Evolutionary conservation across 345 rosid genomes (phyloP).

Genomic region (Citrus sp.): DNA sequence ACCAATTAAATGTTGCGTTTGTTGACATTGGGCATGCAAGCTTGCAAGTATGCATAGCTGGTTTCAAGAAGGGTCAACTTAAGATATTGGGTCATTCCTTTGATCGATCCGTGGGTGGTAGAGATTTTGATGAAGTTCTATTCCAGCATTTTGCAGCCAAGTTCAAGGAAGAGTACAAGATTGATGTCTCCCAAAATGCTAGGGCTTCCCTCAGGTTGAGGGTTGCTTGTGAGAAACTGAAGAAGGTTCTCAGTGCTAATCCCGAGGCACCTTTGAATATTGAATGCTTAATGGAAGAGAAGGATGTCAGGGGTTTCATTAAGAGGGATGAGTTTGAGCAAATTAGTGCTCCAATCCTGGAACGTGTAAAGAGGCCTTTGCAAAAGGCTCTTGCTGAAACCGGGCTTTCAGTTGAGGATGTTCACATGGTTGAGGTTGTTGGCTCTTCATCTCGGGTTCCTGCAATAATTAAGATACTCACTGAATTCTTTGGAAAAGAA

Average conservation of each 20-base stretch:
- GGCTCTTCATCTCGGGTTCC: conserved; percentile 94
- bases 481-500: conserved; percentile 97
- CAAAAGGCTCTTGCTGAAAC: conserved; percentile 91
- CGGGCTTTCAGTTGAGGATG: conserved; percentile 61
- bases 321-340: conserved; percentile 92
- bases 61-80: conserved; percentile 81
- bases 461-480: conserved; percentile 67
- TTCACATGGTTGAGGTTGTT: conserved; percentile 88
- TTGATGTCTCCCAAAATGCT: conserved; percentile 84
- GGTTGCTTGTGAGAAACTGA: conserved; percentile 85
- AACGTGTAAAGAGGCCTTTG: conserved; percentile 81
- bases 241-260: conserved; percentile 94
- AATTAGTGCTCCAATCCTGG: conserved; percentile 73
- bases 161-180: conserved; percentile 85
- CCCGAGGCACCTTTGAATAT: conserved; percentile 84
- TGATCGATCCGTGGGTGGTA: conserved; percentile 83
- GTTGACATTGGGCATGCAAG: conserved; percentile 91
- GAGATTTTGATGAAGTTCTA: conserved; percentile 90
- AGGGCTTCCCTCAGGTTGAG: conserved; percentile 85
- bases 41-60: conserved; percentile 98
- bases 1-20: conserved; percentile 79
- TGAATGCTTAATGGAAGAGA: conserved; percentile 97
- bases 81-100: conserved; percentile 74
- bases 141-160: conserved; percentile 72
- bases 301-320: conserved; percentile 81